Conservation (phyloP, 257 asterid genomes). For the Solanum sitiens region DNA sequence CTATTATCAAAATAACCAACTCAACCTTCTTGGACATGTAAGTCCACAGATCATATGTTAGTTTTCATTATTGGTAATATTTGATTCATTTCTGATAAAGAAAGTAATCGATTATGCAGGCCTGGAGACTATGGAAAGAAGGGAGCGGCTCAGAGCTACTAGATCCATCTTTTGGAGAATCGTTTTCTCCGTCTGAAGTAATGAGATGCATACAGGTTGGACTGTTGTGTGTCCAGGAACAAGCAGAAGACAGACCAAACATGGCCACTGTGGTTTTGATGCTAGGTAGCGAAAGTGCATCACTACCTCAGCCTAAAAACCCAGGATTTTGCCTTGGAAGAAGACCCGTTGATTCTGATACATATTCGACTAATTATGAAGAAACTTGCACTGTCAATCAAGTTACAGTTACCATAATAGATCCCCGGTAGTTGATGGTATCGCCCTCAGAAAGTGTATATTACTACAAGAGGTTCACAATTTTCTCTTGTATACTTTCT, state of each 20-base stretch:
- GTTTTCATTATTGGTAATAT: background rate
- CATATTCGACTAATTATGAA: conserved; percentile 28
- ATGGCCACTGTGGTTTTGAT: conserved; percentile 53
- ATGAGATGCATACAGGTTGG: conserved; percentile 73
- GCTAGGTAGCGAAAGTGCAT: conserved; percentile 43
- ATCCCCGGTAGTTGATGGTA: conserved; percentile 33
- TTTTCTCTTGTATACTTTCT: background rate
- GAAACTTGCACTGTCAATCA: conserved; percentile 51
- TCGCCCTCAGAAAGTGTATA: background rate
- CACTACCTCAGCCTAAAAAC: conserved; percentile 49
- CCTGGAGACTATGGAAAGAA: conserved; percentile 51
- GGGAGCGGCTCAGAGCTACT: conserved; percentile 43
- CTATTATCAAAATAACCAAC: conserved; percentile 53
- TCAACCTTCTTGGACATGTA: conserved; percentile 65
- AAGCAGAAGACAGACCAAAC: conserved; percentile 58
- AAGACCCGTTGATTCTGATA: conserved; percentile 23
- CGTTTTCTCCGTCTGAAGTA: conserved; percentile 27
- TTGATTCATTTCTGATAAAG: background rate
- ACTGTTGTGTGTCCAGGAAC: conserved; percentile 64
- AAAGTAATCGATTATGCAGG: conserved; percentile 24
- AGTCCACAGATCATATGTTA: conserved; percentile 6
- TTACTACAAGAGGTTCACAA: background rate
- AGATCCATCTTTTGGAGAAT: conserved; percentile 31
- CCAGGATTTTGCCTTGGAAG: conserved; percentile 64
- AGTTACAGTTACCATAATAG: conserved; percentile 43